Conservation (phyloP, 1,284 basidiomycete genomes). For the Malassezia cuniculi region DNA sequence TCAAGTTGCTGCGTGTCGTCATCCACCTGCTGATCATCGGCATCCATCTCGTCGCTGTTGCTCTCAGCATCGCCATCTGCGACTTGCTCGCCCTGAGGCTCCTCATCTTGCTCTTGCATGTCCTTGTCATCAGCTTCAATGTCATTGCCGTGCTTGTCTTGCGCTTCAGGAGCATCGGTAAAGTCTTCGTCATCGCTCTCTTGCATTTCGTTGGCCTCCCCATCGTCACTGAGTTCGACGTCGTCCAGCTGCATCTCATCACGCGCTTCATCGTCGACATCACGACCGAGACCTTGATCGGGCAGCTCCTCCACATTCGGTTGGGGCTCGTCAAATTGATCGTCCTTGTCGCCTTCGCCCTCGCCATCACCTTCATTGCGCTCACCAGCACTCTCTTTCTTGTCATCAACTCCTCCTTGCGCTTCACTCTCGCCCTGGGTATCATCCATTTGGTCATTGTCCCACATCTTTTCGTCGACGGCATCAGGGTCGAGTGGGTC, state of each 20-base stretch:
- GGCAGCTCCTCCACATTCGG: conserved; percentile 42
- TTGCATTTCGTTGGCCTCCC: conserved; percentile 17
- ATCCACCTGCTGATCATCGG: conserved; percentile 17
- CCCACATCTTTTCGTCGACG: conserved; percentile 95
- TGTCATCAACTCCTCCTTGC: conserved; percentile 13
- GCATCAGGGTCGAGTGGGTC: conserved; percentile 74
- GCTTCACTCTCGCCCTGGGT: conserved; percentile 13
- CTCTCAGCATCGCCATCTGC: conserved; percentile 5
- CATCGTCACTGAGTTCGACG: conserved; percentile 14
- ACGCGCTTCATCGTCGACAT: conserved; percentile 35
- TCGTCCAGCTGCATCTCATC: conserved; percentile 42
- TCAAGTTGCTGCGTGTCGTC: conserved; percentile 24
- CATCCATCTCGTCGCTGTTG: conserved; percentile 5
- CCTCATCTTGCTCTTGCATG: background rate
- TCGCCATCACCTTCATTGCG: conserved; percentile 45
- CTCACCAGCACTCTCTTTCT: conserved; percentile 13
- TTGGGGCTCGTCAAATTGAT: conserved; percentile 24
- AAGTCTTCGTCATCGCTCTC: conserved; percentile 16
- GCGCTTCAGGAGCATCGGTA: conserved; percentile 6
- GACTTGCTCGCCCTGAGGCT: background rate
- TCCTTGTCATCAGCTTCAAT: background rate
- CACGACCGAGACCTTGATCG: conserved; percentile 45
- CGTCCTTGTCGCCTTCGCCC: conserved; percentile 29
- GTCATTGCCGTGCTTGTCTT: background rate
- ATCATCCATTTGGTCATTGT: conserved; percentile 60